phyloP scores from a whole-genome alignment of 176 grass and related monocot species.

The Pontederia crassipes region DNA sequence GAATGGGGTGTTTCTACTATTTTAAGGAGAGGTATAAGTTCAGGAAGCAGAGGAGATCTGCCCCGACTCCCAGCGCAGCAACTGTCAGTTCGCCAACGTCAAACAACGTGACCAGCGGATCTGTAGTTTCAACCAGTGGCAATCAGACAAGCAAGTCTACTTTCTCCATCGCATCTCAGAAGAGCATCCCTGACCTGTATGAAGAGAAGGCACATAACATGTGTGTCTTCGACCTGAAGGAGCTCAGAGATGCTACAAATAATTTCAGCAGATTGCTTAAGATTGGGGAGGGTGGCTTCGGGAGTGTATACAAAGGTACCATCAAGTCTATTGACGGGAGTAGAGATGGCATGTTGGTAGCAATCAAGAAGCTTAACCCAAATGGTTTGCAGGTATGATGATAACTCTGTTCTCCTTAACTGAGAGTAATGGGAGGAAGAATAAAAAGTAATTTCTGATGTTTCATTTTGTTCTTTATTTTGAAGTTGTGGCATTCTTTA shows the following conservation, averaged over 20 bases:
- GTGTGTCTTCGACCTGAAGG: constrained; percentile 43
- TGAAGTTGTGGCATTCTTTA: not conserved
- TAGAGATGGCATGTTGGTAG: constrained; percentile 33
- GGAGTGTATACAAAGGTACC: constrained; percentile 64
- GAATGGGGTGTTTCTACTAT: constrained; percentile 12
- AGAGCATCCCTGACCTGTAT: constrained; percentile 63
- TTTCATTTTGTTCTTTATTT: too few species aligned
- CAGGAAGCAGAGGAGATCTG: not conserved
- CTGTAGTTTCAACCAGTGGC: not conserved
- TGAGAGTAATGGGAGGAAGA: not conserved
- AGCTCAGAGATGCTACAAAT: constrained; percentile 47
- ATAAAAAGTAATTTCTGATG: too few species aligned
- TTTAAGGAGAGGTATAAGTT: not conserved
- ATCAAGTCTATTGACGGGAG: constrained; percentile 35
- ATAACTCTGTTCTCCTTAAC: not conserved
- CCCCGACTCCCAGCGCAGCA: not conserved
- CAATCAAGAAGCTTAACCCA: constrained; percentile 54
- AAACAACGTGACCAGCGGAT: not conserved
- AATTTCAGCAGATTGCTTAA: constrained; percentile 67
- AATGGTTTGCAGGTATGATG: constrained; percentile 46
- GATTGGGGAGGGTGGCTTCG: constrained; percentile 70
- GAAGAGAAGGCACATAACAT: constrained; percentile 44
- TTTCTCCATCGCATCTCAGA: constrained; percentile 38
- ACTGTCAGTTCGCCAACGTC: not conserved
- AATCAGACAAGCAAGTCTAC: constrained; percentile 32